A percentile compares a stretch with the other conserved stretches of the same genome.
phyloP scores from a whole-genome alignment of 2,329 filamentous ascomycete genomes.

The Epichloe bromicola region DNA sequence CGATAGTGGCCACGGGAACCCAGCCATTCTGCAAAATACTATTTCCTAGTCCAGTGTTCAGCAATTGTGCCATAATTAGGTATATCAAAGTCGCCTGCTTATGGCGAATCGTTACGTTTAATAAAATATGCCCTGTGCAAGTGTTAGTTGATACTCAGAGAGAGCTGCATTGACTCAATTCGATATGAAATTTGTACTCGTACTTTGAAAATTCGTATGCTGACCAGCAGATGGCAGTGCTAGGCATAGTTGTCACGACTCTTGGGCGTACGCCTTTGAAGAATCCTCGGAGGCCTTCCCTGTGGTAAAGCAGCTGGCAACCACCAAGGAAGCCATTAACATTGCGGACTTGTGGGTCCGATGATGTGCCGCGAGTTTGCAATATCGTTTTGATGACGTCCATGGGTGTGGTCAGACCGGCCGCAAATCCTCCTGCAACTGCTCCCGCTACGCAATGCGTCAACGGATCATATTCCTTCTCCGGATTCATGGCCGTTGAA shows the following conservation, averaged over 20 bases:
- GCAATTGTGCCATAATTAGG: not conserved
- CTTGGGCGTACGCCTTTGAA: conserved; percentile 86
- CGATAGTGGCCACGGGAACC: not conserved
- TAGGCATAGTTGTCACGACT: conserved; percentile 93
- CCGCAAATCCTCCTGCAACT: conserved; percentile 83
- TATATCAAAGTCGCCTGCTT: conserved; percentile 8
- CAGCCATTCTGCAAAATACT: not conserved
- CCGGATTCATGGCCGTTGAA: conserved; percentile 83
- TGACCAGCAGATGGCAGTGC: conserved; percentile 98
- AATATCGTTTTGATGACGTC: conserved; percentile 97
- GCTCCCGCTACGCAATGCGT: conserved; percentile 91
- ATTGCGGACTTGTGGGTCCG: conserved; percentile 68
- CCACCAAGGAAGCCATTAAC: conserved; percentile 73
- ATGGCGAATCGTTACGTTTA: conserved; percentile 33
- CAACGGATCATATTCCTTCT: conserved; percentile 74
- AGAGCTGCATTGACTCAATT: conserved; percentile 56
- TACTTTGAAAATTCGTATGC: conserved; percentile 58
- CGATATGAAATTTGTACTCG: conserved; percentile 54
- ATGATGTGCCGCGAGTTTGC: conserved; percentile 78
- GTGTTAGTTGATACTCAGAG: not conserved
- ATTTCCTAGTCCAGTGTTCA: not conserved
- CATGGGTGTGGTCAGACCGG: conserved; percentile 86
- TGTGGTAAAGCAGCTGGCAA: conserved; percentile 65
- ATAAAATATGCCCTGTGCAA: conserved; percentile 45
- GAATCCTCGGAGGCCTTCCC: conserved; percentile 78